Evolutionary conservation across 2,329 filamentous ascomycete genomes (phyloP).

Genomic region (Seiridium unicorne): DNA sequence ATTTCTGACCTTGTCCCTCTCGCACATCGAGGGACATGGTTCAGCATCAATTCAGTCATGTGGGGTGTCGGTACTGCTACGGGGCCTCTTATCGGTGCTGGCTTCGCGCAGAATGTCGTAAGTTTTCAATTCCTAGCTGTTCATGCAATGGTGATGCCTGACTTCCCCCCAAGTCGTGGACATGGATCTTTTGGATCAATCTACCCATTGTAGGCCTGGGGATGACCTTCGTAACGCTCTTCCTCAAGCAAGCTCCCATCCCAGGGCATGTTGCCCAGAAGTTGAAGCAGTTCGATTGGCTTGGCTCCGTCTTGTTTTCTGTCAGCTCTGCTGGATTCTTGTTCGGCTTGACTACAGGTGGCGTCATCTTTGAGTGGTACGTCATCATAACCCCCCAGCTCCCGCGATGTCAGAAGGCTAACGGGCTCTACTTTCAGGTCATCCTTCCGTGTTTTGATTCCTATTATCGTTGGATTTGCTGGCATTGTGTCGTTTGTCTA

Average conservation of each 20-base stretch:
- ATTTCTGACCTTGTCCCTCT: constrained; percentile 37
- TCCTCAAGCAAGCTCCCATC: constrained; percentile 49
- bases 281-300: constrained; percentile 58
- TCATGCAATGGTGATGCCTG: neutral
- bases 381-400: neutral
- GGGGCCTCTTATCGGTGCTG: constrained; percentile 52
- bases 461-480: constrained; percentile 52
- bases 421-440: constrained; percentile 11
- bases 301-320: constrained; percentile 63
- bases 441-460: constrained; percentile 61
- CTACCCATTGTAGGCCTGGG: constrained; percentile 54
- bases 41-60: constrained; percentile 22
- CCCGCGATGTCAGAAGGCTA: neutral
- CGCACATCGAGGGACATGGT: constrained; percentile 31
- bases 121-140: neutral
- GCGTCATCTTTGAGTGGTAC: constrained; percentile 63
- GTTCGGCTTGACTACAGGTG: constrained; percentile 57
- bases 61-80: constrained; percentile 52
- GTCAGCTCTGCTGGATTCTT: constrained; percentile 20
- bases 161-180: constrained; percentile 37
- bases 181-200: constrained; percentile 68
- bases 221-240: constrained; percentile 44
- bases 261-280: constrained; percentile 46
- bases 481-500: constrained; percentile 52
- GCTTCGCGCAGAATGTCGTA: constrained; percentile 45